These are phyloP conservation scores for Sporothrix phasma DNA, from an alignment of 2,329 filamentous ascomycete genomes.

Conservation along the genomic window DNA sequence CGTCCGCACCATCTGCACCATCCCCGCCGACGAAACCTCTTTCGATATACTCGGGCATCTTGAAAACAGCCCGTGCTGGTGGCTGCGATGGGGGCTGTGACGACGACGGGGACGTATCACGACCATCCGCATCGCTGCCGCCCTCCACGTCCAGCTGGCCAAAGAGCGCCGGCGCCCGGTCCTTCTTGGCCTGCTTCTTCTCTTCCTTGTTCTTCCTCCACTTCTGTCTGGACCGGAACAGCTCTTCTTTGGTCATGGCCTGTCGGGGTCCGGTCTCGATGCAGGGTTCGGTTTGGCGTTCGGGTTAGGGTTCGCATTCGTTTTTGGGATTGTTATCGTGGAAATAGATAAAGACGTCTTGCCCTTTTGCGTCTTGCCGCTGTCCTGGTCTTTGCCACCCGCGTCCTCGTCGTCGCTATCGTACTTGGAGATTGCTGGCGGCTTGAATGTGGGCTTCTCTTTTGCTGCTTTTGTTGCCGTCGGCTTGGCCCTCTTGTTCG, in stretches of 20 bases:
- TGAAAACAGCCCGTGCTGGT: slow-evolving; percentile 2
- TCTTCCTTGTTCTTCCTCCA: background rate
- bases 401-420: background rate
- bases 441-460: background rate
- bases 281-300: background rate
- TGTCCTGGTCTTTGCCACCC: background rate
- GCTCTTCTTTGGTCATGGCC: background rate
- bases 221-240: background rate
- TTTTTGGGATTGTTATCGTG: background rate
- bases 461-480: background rate
- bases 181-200: background rate
- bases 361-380: background rate
- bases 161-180: background rate
- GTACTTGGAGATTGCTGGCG: background rate
- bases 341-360: background rate
- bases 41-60: background rate
- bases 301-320: background rate
- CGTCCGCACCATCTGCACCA: background rate
- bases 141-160: background rate
- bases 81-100: background rate
- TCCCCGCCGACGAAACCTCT: background rate
- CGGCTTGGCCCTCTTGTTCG: background rate
- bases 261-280: background rate
- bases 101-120: background rate
- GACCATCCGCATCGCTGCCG: background rate